A percentile compares a stretch with the other conserved stretches of the same genome.
phyloP scores from a whole-genome alignment of 1,284 basidiomycete species.

The Leccinum solheimii region DNA sequence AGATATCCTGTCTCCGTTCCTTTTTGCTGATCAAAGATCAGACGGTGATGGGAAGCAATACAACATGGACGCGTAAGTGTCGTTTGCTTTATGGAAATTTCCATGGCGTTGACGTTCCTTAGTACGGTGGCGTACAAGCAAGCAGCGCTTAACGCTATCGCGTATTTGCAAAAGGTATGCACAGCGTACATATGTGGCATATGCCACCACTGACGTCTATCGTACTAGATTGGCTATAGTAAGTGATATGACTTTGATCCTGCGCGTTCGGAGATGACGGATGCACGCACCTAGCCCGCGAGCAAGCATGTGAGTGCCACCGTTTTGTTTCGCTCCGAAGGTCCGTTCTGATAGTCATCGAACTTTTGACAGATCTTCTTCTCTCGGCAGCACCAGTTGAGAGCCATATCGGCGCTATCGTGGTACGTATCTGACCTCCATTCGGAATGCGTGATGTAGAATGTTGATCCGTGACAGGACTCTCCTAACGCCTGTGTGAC shows the following conservation, averaged over 20 bases:
- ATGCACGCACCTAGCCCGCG: slow-evolving; percentile 48
- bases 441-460: background rate
- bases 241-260: slow-evolving; percentile 28
- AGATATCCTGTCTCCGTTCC: background rate
- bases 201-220: background rate
- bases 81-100: background rate
- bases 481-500: slow-evolving; percentile 80
- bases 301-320: slow-evolving; percentile 61
- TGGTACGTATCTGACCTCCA: slow-evolving; percentile 44
- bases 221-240: slow-evolving; percentile 62
- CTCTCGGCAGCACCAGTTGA: slow-evolving; percentile 77
- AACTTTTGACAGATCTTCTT: slow-evolving; percentile 52
- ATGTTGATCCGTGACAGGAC: slow-evolving; percentile 43
- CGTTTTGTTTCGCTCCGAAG: background rate
- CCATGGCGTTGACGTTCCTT: background rate
- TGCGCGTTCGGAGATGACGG: slow-evolving; percentile 1
- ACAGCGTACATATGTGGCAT: background rate
- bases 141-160: slow-evolving; percentile 74
- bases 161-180: slow-evolving; percentile 73
- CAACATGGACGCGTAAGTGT: slow-evolving; percentile 71
- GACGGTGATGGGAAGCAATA: slow-evolving; percentile 76
- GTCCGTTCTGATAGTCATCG: background rate
- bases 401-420: slow-evolving; percentile 72
- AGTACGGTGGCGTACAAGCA: slow-evolving; percentile 79
- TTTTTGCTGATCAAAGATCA: slow-evolving; percentile 26